phyloP scores from a whole-genome alignment of 805 yeast species.

The Ogataea chonburiensis region DNA sequence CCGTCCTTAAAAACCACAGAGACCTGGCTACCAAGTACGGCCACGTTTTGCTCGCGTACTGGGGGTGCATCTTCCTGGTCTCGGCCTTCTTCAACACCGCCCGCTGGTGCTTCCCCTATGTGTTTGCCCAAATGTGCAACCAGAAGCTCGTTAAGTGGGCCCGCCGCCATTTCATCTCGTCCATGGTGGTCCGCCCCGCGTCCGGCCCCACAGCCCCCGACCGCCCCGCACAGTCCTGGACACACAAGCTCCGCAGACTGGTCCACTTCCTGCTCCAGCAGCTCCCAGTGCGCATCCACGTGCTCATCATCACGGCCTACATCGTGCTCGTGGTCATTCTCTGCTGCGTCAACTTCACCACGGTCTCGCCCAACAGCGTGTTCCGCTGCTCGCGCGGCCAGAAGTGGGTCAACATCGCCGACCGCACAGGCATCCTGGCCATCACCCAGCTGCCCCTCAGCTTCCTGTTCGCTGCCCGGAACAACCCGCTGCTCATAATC shows the following conservation, averaged over 20 bases:
- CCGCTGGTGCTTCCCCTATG: slow-evolving; percentile 38
- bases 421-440: slow-evolving; percentile 47
- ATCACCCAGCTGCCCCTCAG: slow-evolving; percentile 38
- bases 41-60: slow-evolving; percentile 29
- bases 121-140: slow-evolving; percentile 24
- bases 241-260: no score
- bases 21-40: slow-evolving; percentile 32
- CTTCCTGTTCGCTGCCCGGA: slow-evolving; percentile 37
- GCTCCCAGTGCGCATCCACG: slow-evolving; percentile 36
- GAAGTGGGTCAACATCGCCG: slow-evolving; percentile 37
- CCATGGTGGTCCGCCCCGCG: slow-evolving; percentile 31
- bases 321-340: slow-evolving; percentile 27
- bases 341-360: slow-evolving; percentile 31
- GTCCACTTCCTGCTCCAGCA: slow-evolving; percentile 18
- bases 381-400: slow-evolving; percentile 33
- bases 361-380: slow-evolving; percentile 31
- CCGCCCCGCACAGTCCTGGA: slow-evolving; percentile 1
- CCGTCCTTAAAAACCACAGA: slow-evolving; percentile 31
- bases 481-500: slow-evolving; percentile 31
- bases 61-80: slow-evolving; percentile 32
- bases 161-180: slow-evolving; percentile 33
- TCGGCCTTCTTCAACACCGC: slow-evolving; percentile 29
- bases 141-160: slow-evolving; percentile 29
- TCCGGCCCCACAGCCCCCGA: slow-evolving; percentile 1
- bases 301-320: slow-evolving; percentile 30